Evolutionary conservation across 805 yeast species (phyloP).

Genomic region (Saccharomycopsis babjevae): DNA sequence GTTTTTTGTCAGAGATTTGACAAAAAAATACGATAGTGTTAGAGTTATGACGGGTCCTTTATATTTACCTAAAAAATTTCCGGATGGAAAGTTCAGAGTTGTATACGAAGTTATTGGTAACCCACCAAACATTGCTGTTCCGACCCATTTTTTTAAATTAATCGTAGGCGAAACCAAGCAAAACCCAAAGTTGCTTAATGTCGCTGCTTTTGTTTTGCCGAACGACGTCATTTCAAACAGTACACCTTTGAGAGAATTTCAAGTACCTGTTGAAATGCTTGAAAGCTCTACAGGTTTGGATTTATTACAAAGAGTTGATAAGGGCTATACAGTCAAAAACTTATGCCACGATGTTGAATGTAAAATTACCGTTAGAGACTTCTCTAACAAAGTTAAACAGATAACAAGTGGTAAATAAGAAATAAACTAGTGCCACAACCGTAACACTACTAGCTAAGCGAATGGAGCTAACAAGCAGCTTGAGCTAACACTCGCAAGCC

Average conservation of each 20-base stretch:
- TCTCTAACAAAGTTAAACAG: slow-evolving; percentile 23
- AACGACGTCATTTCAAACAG: slow-evolving; percentile 69
- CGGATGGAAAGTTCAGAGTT: slow-evolving; percentile 80
- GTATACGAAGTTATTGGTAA: slow-evolving; percentile 89
- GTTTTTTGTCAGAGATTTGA: slow-evolving; percentile 72
- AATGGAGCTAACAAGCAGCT: too few species aligned
- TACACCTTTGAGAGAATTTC: slow-evolving; percentile 61
- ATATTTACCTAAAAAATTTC: slow-evolving; percentile 67
- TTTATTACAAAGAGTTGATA: slow-evolving; percentile 60
- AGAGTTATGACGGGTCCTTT: slow-evolving; percentile 91
- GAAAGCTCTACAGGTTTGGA: slow-evolving; percentile 83
- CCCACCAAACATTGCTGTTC: slow-evolving; percentile 94
- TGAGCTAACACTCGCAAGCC: too few species aligned
- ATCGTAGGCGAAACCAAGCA: slow-evolving; percentile 62
- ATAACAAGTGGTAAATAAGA: background rate
- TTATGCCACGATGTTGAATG: slow-evolving; percentile 78
- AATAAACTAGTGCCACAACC: background rate
- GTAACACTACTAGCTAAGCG: too few species aligned
- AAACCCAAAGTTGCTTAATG: slow-evolving; percentile 34
- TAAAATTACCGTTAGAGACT: slow-evolving; percentile 73
- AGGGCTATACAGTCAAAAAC: slow-evolving; percentile 40
- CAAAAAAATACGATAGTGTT: slow-evolving; percentile 61
- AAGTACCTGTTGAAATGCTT: slow-evolving; percentile 82
- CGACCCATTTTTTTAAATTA: slow-evolving; percentile 91
- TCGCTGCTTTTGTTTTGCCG: slow-evolving; percentile 91